Conservation (phyloP, 2,329 filamentous ascomycete species). For the Diaporthe aspalathi region DNA sequence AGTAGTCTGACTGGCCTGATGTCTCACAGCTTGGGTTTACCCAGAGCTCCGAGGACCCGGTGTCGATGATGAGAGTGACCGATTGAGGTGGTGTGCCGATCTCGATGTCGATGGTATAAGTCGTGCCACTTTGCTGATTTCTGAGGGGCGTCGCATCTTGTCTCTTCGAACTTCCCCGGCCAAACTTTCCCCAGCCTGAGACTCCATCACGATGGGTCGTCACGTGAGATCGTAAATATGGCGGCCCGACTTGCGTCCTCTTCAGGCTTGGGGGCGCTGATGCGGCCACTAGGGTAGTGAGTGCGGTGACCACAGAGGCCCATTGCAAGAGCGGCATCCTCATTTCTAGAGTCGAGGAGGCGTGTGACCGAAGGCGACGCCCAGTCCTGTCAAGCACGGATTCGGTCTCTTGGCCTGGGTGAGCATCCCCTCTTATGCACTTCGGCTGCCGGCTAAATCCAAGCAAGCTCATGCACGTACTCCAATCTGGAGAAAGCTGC, state of each 20-base stretch:
- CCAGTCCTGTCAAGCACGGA: conserved; percentile 1
- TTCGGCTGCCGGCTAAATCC: conserved; percentile 17
- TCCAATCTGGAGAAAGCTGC: conserved; percentile 11
- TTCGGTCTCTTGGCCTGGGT: background rate
- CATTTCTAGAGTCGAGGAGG: background rate
- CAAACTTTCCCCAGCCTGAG: background rate
- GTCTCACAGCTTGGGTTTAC: conserved; percentile 62
- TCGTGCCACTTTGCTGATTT: conserved; percentile 31
- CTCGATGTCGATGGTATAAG: conserved; percentile 49
- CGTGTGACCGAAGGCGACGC: conserved; percentile 2
- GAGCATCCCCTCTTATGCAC: conserved; percentile 15
- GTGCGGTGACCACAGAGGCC: background rate
- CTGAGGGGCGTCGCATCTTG: conserved; percentile 13
- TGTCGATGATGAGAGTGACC: conserved; percentile 63
- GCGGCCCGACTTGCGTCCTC: background rate
- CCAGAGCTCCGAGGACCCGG: conserved; percentile 67
- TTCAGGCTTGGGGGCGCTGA: background rate
- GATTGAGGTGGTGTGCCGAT: conserved; percentile 62
- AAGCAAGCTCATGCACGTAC: conserved; percentile 19
- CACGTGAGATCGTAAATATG: conserved; percentile 16
- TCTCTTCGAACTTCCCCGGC: background rate
- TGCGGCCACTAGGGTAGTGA: background rate
- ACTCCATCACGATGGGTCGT: conserved; percentile 20
- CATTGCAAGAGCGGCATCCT: background rate
- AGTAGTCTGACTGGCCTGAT: conserved; percentile 50